Evolutionary conservation across 495 filamentous ascomycete genomes (phyloP).

Genomic region (Jackrogersella minutella): DNA sequence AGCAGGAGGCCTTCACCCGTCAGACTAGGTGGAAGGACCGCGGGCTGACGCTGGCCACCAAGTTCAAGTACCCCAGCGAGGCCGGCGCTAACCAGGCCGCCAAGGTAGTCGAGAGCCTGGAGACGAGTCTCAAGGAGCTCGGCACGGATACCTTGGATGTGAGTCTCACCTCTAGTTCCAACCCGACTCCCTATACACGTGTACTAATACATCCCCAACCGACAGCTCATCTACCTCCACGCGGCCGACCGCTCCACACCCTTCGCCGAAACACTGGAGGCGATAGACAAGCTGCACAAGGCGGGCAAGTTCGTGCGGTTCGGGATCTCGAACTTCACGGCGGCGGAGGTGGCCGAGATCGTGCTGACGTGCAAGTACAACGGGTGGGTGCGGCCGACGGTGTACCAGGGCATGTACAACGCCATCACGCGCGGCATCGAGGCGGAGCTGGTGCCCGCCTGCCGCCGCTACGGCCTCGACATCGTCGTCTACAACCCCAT

Average conservation of each 20-base stretch:
- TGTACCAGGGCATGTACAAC: slow-evolving; percentile 77
- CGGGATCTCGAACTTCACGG: slow-evolving; percentile 84
- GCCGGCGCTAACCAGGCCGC: slow-evolving; percentile 68
- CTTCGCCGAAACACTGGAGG: slow-evolving; percentile 81
- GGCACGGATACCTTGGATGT: slow-evolving; percentile 77
- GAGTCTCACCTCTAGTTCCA: slow-evolving; percentile 13
- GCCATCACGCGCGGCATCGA: slow-evolving; percentile 79
- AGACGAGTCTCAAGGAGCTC: slow-evolving; percentile 73
- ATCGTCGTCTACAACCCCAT: slow-evolving; percentile 91
- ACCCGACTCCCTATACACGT: neutral
- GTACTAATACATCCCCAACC: slow-evolving; percentile 2
- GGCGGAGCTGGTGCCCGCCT: slow-evolving; percentile 78
- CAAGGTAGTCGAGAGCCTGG: slow-evolving; percentile 66
- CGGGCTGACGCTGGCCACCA: slow-evolving; percentile 86
- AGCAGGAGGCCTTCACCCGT: slow-evolving; percentile 84
- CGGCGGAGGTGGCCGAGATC: slow-evolving; percentile 91
- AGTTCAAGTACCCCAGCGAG: slow-evolving; percentile 70
- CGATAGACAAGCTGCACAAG: slow-evolving; percentile 81
- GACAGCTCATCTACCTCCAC: slow-evolving; percentile 83
- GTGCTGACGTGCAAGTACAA: slow-evolving; percentile 82
- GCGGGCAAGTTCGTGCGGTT: slow-evolving; percentile 86
- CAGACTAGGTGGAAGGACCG: slow-evolving; percentile 81
- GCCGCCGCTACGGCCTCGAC: slow-evolving; percentile 84
- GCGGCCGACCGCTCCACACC: slow-evolving; percentile 80
- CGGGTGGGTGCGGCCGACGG: slow-evolving; percentile 74